A percentile compares a stretch with the other conserved stretches of the same genome.
Conservation (phyloP, 1,284 basidiomycete species). For the Schizophyllum amplum region DNA sequence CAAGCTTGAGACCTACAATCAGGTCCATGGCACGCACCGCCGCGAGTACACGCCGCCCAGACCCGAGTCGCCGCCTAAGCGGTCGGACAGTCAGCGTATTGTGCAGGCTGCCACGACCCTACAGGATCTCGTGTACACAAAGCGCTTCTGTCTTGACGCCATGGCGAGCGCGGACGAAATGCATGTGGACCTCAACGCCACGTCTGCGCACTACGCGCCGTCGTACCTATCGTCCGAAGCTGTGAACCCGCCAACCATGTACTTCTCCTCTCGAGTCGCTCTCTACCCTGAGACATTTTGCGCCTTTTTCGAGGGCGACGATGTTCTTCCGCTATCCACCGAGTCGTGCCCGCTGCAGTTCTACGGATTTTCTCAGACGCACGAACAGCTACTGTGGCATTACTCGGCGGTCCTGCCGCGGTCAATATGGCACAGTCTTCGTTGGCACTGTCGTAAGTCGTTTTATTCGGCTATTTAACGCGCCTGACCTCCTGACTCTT, state of each 20-base stretch:
- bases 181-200: neutral
- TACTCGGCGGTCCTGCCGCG: neutral
- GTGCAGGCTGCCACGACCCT: neutral
- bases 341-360: neutral
- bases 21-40: neutral
- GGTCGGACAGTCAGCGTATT: neutral
- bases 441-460: neutral
- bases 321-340: neutral
- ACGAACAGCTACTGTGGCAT: neutral
- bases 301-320: neutral
- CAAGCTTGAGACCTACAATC: neutral
- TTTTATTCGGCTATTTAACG: neutral
- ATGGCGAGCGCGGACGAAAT: neutral
- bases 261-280: neutral
- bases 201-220: neutral
- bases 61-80: too few species aligned
- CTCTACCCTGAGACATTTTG: neutral
- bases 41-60: neutral
- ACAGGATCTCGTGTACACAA: neutral
- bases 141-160: neutral
- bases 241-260: neutral
- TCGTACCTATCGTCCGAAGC: neutral
- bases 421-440: neutral
- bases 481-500: neutral
- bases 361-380: neutral